A percentile compares a stretch with the other conserved stretches of the same genome.
phyloP scores from a whole-genome alignment of 2,329 filamentous ascomycete species.

The Amauroascus niger region DNA sequence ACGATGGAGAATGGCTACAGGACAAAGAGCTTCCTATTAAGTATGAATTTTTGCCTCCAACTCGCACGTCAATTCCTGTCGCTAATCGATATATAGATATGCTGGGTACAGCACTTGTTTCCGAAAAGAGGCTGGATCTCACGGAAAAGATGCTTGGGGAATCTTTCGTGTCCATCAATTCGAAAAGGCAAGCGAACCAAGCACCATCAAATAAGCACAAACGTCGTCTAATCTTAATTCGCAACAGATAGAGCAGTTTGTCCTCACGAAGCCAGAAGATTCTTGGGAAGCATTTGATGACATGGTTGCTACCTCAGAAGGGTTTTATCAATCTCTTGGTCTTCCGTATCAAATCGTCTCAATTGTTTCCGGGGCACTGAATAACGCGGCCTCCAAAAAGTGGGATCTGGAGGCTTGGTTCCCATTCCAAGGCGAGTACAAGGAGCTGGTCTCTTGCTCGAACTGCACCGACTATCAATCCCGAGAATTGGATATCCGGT shows the following conservation, averaged over 20 bases:
- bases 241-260: conserved; percentile 61
- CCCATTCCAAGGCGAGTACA: conserved; percentile 93
- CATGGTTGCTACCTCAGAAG: conserved; percentile 85
- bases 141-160: conserved; percentile 91
- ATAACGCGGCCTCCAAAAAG: conserved; percentile 84
- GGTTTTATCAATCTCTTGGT: conserved; percentile 84
- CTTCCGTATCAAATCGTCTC: conserved; percentile 86
- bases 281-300: conserved; percentile 89
- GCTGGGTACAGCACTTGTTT: conserved; percentile 93
- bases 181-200: conserved; percentile 56
- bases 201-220: not conserved
- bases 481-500: conserved; percentile 84
- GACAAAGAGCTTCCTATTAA: conserved; percentile 80
- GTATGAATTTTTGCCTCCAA: conserved; percentile 35
- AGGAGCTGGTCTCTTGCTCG: conserved; percentile 92
- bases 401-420: conserved; percentile 96
- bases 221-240: conserved; percentile 14
- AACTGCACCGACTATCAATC: conserved; percentile 99
- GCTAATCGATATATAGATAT: conserved; percentile 39
- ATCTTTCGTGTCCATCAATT: conserved; percentile 98
- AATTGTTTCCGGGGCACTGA: conserved; percentile 92
- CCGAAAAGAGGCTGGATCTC: conserved; percentile 85
- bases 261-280: conserved; percentile 73
- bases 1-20: conserved; percentile 87
- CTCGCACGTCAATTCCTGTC: not conserved